Conservation (phyloP, 2,329 filamentous ascomycete genomes). For the Fusarium sp. region DNA sequence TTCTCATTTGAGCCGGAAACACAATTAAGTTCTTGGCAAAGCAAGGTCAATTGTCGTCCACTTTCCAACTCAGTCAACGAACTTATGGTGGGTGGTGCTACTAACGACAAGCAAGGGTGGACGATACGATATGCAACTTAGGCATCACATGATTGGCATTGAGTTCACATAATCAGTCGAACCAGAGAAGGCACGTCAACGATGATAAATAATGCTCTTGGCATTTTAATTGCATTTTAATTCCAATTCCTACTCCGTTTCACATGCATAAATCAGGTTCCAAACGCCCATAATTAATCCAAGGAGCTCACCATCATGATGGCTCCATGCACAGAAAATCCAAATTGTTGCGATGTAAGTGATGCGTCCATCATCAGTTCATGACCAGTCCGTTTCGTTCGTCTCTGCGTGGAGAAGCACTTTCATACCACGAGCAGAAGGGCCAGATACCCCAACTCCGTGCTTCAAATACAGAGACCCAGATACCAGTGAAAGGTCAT, state of each 20-base stretch:
- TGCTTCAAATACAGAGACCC: slow-evolving; percentile 61
- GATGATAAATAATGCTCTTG: slow-evolving; percentile 21
- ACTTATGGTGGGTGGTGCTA: too few species aligned
- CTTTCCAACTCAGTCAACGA: not conserved
- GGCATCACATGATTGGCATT: not conserved
- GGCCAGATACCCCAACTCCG: slow-evolving; percentile 62
- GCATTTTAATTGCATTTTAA: slow-evolving; percentile 30
- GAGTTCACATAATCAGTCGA: not conserved
- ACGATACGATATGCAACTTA: not conserved
- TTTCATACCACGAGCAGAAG: slow-evolving; percentile 63
- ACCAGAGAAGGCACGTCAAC: not conserved
- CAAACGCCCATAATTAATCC: slow-evolving; percentile 23
- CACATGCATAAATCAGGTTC: slow-evolving; percentile 5
- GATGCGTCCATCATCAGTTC: slow-evolving; percentile 37
- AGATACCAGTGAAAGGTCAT: slow-evolving; percentile 58
- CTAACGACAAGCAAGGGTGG: not conserved
- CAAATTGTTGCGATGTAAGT: slow-evolving; percentile 2
- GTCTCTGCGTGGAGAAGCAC: slow-evolving; percentile 57
- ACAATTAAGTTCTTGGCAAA: too few species aligned
- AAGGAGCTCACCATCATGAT: slow-evolving; percentile 8
- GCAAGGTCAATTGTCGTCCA: too few species aligned
- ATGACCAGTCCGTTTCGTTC: slow-evolving; percentile 49
- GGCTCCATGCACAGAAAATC: slow-evolving; percentile 17
- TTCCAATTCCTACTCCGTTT: not conserved
- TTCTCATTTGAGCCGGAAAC: too few species aligned